Percentiles rank a stretch among this genome's conserved stretches.
Evolutionary conservation across 2,329 filamentous ascomycete genomes (phyloP).

Genomic region (Thielaviopsis populi): DNA sequence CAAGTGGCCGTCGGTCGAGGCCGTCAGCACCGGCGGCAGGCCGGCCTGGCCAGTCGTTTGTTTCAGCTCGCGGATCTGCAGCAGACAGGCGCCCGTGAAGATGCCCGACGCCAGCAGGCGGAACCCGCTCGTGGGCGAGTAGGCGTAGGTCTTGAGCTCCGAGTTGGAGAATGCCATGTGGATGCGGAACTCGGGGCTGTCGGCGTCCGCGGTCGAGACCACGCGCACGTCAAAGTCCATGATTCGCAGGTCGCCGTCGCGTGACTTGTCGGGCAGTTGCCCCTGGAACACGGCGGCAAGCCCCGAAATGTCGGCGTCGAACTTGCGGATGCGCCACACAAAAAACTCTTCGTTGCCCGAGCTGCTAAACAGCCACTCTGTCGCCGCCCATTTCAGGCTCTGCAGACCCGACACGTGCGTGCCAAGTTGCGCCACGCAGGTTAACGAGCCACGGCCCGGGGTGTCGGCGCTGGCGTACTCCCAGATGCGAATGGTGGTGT

Average conservation of each 20-base stretch:
- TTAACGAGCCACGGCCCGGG: constrained; percentile 21
- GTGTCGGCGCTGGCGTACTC: constrained; percentile 24
- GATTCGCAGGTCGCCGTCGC: constrained; percentile 56
- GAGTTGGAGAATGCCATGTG: constrained; percentile 76
- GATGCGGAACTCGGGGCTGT: constrained; percentile 36
- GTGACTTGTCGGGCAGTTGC: constrained; percentile 34
- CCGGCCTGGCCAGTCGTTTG: constrained; percentile 11
- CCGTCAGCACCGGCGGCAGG: constrained; percentile 38
- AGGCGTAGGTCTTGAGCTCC: constrained; percentile 47
- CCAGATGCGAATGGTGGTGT: constrained; percentile 59
- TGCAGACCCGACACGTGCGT: constrained; percentile 76
- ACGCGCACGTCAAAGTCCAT: constrained; percentile 55
- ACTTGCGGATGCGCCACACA: constrained; percentile 53
- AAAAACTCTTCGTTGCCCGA: constrained; percentile 81
- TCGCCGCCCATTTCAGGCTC: constrained; percentile 58
- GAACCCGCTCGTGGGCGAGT: constrained; percentile 31
- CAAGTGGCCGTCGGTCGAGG: constrained; percentile 69
- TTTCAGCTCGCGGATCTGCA: constrained; percentile 39
- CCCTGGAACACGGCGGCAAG: constrained; percentile 44
- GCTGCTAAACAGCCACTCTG: constrained; percentile 65
- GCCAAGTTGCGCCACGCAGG: constrained; percentile 51
- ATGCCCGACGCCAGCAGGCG: constrained; percentile 35
- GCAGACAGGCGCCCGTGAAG: constrained; percentile 64
- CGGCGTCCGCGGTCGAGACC: constrained; percentile 19
- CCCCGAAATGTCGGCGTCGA: constrained; percentile 36